Base-by-base conservation (phyloP, 352 stramenopile genomes). In the Globisporangium paroecandrum region DNA sequence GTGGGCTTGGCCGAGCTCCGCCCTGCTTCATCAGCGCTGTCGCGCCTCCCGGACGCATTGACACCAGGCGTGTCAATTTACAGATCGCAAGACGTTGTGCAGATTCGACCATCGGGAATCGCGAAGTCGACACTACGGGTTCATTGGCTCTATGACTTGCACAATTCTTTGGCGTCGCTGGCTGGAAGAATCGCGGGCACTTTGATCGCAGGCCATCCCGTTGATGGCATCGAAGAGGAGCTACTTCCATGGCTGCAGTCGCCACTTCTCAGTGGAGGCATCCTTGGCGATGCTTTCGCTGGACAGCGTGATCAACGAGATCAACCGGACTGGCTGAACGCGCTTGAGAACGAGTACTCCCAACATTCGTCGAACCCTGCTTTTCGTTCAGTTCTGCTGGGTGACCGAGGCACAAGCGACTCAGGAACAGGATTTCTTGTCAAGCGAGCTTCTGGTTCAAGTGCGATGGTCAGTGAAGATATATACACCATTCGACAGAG, bases 61-160 rank as follows among this genome's bases (percentile, higher is more conserved):
- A 74, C 75, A 27, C 69, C 81, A 24, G 89, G 83, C 38, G 81
- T 91, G 10, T 95, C 87, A 6, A 67, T 96, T 6, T 91, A 88
- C 53, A 82, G 84, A 2, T 72, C 76, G 1, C 77, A 93, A 64
- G 87, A 95, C 65, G 70, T 91, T n/a, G 77, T 90, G 20, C 79
- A 95, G 59, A 77, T 93, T 36, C 73, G 82, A 49, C 83, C 89
- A 8, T 86, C 83, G 13, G 89, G 89, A 12, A 76, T 95, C 12
- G 82, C 79, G 10, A 87, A 83, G 62, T 93, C 87, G n/a, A 96
- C 85, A 0, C 70, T 94, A 34, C 80, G 78, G 25, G 70, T 96
- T 13, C 89, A 94, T 46, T 96, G 89, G 89, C 64, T 96, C 20
- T 86, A 93, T 25, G 89, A 96, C 63, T 75, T 94, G 55, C 84